phyloP scores from a whole-genome alignment of 2,329 filamentous ascomycete species.

The Monilinia aucupariae region DNA sequence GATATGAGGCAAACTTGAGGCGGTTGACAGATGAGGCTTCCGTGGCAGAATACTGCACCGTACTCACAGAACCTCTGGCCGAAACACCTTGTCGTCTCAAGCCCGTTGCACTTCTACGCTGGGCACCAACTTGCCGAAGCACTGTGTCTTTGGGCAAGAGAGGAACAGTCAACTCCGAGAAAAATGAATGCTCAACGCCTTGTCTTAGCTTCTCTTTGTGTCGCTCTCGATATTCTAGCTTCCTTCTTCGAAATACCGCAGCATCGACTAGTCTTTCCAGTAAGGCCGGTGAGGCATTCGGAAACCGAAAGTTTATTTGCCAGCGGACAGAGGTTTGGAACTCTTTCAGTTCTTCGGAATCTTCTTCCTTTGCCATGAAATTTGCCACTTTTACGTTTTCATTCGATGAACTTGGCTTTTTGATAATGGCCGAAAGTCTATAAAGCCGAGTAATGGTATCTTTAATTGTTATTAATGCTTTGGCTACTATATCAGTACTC shows the following conservation, averaged over 20 bases:
- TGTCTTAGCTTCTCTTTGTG: conserved; percentile 10
- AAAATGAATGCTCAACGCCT: neutral
- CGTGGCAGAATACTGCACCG: conserved; percentile 8
- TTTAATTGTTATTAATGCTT: neutral
- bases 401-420: neutral
- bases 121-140: neutral
- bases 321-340: conserved; percentile 4
- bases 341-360: neutral
- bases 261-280: neutral
- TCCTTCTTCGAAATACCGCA: conserved; percentile 5
- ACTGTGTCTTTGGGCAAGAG: neutral
- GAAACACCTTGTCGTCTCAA: neutral
- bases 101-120: neutral
- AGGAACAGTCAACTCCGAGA: neutral
- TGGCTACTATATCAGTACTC: neutral
- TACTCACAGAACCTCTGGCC: neutral
- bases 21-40: conserved; percentile 9
- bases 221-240: conserved; percentile 5
- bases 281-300: neutral
- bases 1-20: conserved; percentile 8
- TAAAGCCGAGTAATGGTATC: neutral
- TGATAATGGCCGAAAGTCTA: conserved; percentile 1
- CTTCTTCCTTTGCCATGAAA: conserved; percentile 1
- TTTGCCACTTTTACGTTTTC: conserved; percentile 7
- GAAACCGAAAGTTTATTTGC: conserved; percentile 4